Evolutionary conservation across 768 basidiomycete genomes (phyloP), one percentile per base, ranked within the genome.

Genomic region (Phaeotremella fagi): DNA sequence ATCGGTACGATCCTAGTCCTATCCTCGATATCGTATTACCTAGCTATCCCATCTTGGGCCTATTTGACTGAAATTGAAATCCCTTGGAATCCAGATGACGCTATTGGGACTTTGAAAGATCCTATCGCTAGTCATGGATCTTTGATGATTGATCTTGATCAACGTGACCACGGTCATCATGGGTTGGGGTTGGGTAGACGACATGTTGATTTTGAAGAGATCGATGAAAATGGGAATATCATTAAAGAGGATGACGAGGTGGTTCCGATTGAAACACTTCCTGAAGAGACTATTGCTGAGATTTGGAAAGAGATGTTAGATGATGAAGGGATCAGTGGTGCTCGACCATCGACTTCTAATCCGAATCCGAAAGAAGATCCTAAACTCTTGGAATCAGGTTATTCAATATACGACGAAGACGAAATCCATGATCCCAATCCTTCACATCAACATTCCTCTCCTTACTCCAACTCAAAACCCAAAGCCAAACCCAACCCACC

Each of bases 1-100:
- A 64, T 87, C 20, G 90, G 90, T 42, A 97, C 92, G 18, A 82
- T 95, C 75, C 64, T 88, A 74, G 90, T 98, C 54, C 84, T 98
- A 72, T 88, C 88, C 7, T 90, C 88, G 22, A 82, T 97, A 44
- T 86, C 90, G 18, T 88, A 86, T 74, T 92, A 90, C 70, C 85
- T 94, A 56, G 80, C 83, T 57, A 90, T 97, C 68, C 82, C 85
- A 73, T 75, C 82, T 45, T 76, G 78, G 31, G 90, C 89, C 24
- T 91, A 89, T 75, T 78, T 97, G 68, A 79, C 84, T 3, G 87
- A 92, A 71, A 73, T 77, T 12, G 87, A 92, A 69, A 82, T 94
- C 9, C 66, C 74, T 3, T 69, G 68, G 61, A 57, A 79, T 52
- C 77, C 79, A 73, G 79, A 80, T 61, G 75, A 77, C 23, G 79